These are phyloP conservation scores for Fraxinus paxiana DNA, from an alignment of 305 asterid genomes.

Conservation along the genomic window DNA sequence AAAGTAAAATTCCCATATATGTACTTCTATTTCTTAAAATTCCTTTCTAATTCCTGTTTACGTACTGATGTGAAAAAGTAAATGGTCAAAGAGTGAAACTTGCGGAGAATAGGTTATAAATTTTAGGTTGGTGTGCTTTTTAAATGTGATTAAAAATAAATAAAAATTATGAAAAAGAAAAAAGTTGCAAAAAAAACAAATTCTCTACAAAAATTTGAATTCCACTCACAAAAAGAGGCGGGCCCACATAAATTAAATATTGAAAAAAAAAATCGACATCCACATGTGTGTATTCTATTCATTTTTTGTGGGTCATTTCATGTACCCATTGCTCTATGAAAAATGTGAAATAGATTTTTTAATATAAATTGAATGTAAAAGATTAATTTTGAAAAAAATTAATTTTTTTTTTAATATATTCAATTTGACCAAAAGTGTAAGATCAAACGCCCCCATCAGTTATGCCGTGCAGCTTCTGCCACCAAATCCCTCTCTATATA, in stretches of 20 bases:
- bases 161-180: not conserved
- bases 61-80: not conserved
- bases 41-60: not conserved
- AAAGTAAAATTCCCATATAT: too few species aligned
- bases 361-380: not conserved
- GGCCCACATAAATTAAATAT: too few species aligned
- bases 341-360: not conserved
- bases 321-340: too few species aligned
- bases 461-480: not conserved
- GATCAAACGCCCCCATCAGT: not conserved
- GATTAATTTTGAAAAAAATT: too few species aligned
- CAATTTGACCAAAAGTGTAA: not conserved
- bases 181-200: too few species aligned
- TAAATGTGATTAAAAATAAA: not conserved
- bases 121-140: not conserved
- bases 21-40: not conserved
- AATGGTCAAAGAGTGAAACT: not conserved
- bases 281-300: too few species aligned
- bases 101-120: not conserved
- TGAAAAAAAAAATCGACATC: too few species aligned
- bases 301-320: too few species aligned
- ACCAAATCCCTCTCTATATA: not conserved
- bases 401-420: not conserved
- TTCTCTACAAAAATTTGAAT: too few species aligned
- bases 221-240: too few species aligned